phyloP scores from a whole-genome alignment of 208 protist genomes.

The Trypanosoma lewisi region DNA sequence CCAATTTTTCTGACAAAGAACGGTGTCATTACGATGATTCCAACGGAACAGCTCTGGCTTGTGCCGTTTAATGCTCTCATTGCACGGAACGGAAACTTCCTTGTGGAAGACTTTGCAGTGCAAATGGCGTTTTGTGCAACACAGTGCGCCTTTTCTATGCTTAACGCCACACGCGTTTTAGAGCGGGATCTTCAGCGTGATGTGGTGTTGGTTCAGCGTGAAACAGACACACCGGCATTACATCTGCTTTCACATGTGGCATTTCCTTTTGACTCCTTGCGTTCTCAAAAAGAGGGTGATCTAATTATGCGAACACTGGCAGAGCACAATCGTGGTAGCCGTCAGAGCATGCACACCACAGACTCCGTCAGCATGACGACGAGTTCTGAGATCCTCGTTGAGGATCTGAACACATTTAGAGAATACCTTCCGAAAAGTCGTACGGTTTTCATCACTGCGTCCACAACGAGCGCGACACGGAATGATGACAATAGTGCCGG shows the following conservation, averaged over 20 bases:
- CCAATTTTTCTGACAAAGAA: conserved; percentile 46
- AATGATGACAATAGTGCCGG: conserved; percentile 31
- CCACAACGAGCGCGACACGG: conserved; percentile 17
- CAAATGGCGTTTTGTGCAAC: conserved; percentile 85
- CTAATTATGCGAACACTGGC: conserved; percentile 38
- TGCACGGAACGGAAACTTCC: conserved; percentile 60
- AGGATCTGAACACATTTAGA: conserved; percentile 50
- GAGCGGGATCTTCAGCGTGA: conserved; percentile 57
- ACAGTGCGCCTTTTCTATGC: conserved; percentile 64
- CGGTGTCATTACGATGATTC: conserved; percentile 81
- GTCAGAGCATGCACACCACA: conserved; percentile 23
- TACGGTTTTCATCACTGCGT: conserved; percentile 27
- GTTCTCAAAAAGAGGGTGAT: conserved; percentile 62
- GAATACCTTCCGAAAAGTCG: conserved; percentile 36
- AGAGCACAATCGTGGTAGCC: conserved; percentile 20
- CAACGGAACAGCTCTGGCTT: conserved; percentile 65
- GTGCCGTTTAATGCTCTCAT: conserved; percentile 90
- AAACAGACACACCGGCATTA: conserved; percentile 26
- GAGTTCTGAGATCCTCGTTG: conserved; percentile 43
- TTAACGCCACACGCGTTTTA: conserved; percentile 59
- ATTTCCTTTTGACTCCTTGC: conserved; percentile 61
- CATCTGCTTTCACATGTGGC: conserved; percentile 29
- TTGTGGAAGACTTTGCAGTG: conserved; percentile 78
- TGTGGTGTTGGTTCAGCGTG: conserved; percentile 63
- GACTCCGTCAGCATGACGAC: conserved; percentile 27